Percentiles rank a stretch among this genome's conserved stretches.
phyloP scores from a whole-genome alignment of 2,329 filamentous ascomycete species.

The Teratosphaeria destructans region DNA sequence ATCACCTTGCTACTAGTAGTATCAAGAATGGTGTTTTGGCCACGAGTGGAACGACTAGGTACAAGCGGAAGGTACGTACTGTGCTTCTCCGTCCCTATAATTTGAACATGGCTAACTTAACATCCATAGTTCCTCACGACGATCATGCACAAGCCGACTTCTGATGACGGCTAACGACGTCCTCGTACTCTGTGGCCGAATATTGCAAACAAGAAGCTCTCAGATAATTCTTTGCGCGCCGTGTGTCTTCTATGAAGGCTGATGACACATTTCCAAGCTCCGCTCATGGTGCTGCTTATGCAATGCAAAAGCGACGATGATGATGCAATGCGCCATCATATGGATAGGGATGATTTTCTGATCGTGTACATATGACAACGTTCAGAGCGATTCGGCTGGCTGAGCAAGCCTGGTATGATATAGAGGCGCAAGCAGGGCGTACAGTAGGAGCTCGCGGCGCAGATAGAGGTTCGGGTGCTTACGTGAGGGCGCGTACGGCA shows the following conservation, averaged over 20 bases:
- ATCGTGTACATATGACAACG: neutral
- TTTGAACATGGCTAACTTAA: constrained; percentile 7
- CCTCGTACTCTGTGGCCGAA: neutral
- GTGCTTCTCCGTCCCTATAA: neutral
- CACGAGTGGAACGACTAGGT: constrained; percentile 93
- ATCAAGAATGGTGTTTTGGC: constrained; percentile 95
- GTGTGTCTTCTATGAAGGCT: neutral
- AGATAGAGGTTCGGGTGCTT: neutral
- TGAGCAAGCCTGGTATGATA: neutral
- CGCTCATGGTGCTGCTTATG: neutral
- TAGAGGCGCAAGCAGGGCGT: neutral
- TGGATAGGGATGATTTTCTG: neutral
- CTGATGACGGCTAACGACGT: constrained; percentile 27
- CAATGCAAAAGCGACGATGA: neutral
- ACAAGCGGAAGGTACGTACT: constrained; percentile 70
- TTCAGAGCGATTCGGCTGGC: neutral
- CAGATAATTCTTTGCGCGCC: neutral
- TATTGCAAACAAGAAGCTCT: neutral
- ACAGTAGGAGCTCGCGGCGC: neutral
- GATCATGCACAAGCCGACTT: constrained; percentile 90
- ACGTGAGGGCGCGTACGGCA: neutral
- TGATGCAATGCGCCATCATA: neutral
- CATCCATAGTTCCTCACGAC: constrained; percentile 76
- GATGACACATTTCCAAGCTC: neutral
- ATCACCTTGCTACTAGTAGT: constrained; percentile 92